phyloP scores from a whole-genome alignment of 1,284 basidiomycete genomes.

The Rhodotorula sp. region DNA sequence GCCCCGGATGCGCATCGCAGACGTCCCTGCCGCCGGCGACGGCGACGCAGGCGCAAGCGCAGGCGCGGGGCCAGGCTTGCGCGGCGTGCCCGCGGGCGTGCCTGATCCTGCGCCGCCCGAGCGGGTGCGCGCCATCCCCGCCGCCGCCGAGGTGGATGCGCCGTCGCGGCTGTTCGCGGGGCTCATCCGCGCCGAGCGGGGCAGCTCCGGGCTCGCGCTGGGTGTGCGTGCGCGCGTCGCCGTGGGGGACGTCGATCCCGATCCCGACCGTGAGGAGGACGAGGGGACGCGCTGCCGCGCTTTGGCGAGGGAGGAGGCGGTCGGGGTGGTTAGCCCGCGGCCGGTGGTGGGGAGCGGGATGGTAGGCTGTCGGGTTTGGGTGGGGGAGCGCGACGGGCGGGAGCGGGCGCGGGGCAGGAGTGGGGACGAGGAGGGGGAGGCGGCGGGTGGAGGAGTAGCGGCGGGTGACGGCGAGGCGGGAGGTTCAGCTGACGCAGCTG shows the following conservation, averaged over 20 bases:
- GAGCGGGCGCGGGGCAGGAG: not conserved
- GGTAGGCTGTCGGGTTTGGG: not conserved
- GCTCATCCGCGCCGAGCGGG: not conserved
- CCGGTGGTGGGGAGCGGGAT: not conserved
- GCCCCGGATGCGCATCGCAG: not conserved
- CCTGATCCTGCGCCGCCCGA: not conserved
- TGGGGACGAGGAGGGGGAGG: not conserved
- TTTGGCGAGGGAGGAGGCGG: slow-evolving; percentile 33
- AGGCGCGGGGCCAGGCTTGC: not conserved
- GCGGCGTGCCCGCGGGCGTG: not conserved
- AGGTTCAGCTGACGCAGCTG: too few relatives aligned
- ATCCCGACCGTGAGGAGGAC: not conserved
- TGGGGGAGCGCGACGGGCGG: not conserved
- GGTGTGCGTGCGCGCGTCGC: not conserved
- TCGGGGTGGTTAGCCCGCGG: slow-evolving; percentile 16
- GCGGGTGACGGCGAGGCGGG: not conserved
- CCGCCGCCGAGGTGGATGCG: too few relatives aligned
- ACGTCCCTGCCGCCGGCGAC: not conserved
- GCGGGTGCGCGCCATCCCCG: not conserved
- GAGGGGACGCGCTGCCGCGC: slow-evolving; percentile 7
- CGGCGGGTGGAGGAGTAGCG: not conserved
- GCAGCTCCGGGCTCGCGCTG: not conserved
- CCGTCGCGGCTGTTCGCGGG: not conserved
- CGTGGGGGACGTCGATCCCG: not conserved
- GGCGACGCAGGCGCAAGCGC: not conserved